Base-by-base conservation (phyloP, 108 stramenopile species). In the Pseudonitzschia delicatissima region DNA sequence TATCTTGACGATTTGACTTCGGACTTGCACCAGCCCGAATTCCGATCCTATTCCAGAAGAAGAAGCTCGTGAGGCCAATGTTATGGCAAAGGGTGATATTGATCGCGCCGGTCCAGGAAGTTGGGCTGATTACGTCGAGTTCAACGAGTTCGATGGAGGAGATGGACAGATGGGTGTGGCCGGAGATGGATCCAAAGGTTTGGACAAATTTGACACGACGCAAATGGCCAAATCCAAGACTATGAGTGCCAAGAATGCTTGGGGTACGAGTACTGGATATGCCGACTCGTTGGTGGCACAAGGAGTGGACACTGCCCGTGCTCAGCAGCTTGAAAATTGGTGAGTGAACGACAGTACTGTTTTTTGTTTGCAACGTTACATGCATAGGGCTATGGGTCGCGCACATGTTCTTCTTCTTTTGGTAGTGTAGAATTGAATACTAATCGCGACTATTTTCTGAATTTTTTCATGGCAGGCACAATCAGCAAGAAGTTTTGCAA, bases 131-230 rank as follows among this genome's bases (percentile, higher is more conserved):
- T 92, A 67, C 62, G 91, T 92, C 20, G 91, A 91, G 17, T 91
- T 91, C 50, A 66, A 87, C 61, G 90, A 91, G 74, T 93, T 92
- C 59, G 90, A 92, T 63, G 90, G 90, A 31, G 90, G 89, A 33
- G 91, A 92, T 66, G 92, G 92, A 35, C 92, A 93, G 69, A 93
- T 93, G 92, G 92, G 92, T 36, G 92, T 93, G 9, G 92, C 92
- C n/a, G 92, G 92, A 20, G 92, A 93, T 57, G 92, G 92, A 5
- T 74, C 78, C 32, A 82, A 62, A 15, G 59, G 72, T 26, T 66
- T 91, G 37, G 85, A 91, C 39, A 82, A 74, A 36, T 70, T 72
- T 42, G 78, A 65, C 29, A 63, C 64, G 81, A 72, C 39, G 17
- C 20, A 64, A 45, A 62, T 88, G 34, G 78, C 76, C 66, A 89